A percentile compares a stretch with the other conserved stretches of the same genome.
Conservation (phyloP, 2,329 filamentous ascomycete species). For the Neonectria ditissima region DNA sequence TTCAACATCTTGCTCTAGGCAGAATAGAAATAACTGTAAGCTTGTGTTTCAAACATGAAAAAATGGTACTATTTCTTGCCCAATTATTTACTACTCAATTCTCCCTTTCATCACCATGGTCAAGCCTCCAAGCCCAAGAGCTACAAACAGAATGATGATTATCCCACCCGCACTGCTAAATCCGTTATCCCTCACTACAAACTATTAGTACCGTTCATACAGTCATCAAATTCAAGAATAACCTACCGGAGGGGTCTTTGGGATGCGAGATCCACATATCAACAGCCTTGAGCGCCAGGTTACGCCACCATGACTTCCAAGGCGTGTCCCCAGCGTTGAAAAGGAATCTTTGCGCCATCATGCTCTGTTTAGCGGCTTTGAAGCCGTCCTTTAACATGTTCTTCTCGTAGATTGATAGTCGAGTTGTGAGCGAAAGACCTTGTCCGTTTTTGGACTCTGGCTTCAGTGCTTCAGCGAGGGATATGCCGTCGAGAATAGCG, state of each 20-base stretch:
- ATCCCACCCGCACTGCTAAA: no score
- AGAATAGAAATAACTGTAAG: no score
- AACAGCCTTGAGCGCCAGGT: not conserved
- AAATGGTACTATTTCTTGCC: no score
- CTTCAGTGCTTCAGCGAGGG: not conserved
- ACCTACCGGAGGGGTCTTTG: not conserved
- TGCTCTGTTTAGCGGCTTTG: not conserved
- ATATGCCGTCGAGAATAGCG: no score
- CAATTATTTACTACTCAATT: no score
- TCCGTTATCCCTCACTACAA: not conserved
- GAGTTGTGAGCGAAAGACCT: not conserved
- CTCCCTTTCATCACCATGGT: no score
- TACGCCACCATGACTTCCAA: not conserved
- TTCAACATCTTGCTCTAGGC: no score
- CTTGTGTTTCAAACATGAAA: no score
- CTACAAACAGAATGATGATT: no score
- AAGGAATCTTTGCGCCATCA: not conserved
- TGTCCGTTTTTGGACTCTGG: not conserved
- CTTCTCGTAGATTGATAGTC: not conserved
- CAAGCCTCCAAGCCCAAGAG: no score
- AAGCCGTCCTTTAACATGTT: slow-evolving; percentile 12
- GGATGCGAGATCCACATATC: not conserved
- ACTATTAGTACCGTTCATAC: not conserved
- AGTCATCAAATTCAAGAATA: not conserved
- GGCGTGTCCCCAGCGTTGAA: not conserved